Evolutionary conservation across 441 rosid genomes (phyloP).

Genomic region (Erodium chrysanthum): DNA sequence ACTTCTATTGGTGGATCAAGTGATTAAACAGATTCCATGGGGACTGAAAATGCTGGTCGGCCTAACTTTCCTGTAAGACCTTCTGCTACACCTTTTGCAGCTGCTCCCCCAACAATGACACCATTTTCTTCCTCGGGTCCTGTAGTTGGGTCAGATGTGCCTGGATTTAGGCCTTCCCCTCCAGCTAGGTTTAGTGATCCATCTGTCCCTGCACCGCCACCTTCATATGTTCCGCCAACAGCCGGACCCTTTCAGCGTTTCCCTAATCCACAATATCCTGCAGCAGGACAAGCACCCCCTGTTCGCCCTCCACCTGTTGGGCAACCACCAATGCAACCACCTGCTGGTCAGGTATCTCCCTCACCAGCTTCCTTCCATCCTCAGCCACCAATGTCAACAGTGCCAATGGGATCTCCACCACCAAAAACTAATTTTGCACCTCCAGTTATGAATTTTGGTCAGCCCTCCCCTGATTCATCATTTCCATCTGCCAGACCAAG

Average conservation of each 20-base stretch:
- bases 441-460: slow-evolving; percentile 33
- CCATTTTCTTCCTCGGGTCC: slow-evolving; percentile 58
- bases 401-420: slow-evolving; percentile 57
- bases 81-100: slow-evolving; percentile 48
- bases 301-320: slow-evolving; percentile 30
- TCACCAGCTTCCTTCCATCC: slow-evolving; percentile 34
- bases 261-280: slow-evolving; percentile 43
- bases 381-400: slow-evolving; percentile 39
- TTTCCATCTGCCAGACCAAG: slow-evolving; percentile 32
- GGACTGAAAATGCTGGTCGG: slow-evolving; percentile 60
- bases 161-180: slow-evolving; percentile 40
- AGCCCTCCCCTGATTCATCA: slow-evolving; percentile 28
- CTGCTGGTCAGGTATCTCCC: slow-evolving; percentile 41
- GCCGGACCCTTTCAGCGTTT: slow-evolving; percentile 37
- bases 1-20: slow-evolving; percentile 9
- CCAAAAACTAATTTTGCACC: slow-evolving; percentile 33
- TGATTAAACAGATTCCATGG: slow-evolving; percentile 36
- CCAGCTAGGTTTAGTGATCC: slow-evolving; percentile 35
- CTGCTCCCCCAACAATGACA: slow-evolving; percentile 46
- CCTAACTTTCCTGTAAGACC: slow-evolving; percentile 51
- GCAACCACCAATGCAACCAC: slow-evolving; percentile 46
- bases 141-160: slow-evolving; percentile 33
- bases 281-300: slow-evolving; percentile 46
- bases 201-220: slow-evolving; percentile 31
- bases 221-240: slow-evolving; percentile 31